Evolutionary conservation across 768 basidiomycete species (phyloP), one percentile per base, ranked within the genome.

Genomic region (Nevesoporus exiguus): DNA sequence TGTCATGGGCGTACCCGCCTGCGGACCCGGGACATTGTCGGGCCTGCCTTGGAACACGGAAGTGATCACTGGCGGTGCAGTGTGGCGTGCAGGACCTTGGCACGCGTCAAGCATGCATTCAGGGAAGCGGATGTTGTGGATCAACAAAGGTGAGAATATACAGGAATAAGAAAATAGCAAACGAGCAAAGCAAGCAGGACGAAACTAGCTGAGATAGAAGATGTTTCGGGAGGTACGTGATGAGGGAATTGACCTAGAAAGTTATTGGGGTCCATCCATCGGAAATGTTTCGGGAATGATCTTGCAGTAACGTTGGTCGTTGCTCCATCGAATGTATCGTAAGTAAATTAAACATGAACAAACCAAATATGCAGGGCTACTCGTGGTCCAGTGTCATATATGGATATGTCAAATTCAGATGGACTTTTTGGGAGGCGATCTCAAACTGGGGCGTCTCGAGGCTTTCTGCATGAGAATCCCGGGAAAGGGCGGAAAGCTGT

Each of bases 381-480:
- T 72, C 68, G 50, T 80, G 76, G 62, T 83, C 80, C 51, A 80
- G 65, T 25, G 69, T 72, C 67, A 80, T 75, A 62, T 84, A 84
- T 21, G 85, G 84, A 64, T 84, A 84, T 55, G 77, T 73, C 57
- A 85, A 74, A 60, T 66, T 74, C 58, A 60, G 60, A 53, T 56
- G 69, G 66, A 61, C 72, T 71, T 69, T 77, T 77, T 37, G 84
- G 22, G 81, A 78, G 29, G 86, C 77, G 34, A 85, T 78, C 70
- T 88, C 86, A 62, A 86, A 86, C 62, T 85, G 83, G 15, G 83
- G 81, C 14, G 73, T 75, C 61, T 89, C 85, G 53, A 84, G 77
- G 63, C 75, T 76, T 46, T 72, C 74, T 52, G 54, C 47, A 15
- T 63, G 54, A 31, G 65, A 61, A 50, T 60, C 55, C 58, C 62